Evolutionary conservation across 106 monocot species (phyloP), one percentile per base, ranked within the genome.

Genomic region (Apostasia shenzhenica): DNA sequence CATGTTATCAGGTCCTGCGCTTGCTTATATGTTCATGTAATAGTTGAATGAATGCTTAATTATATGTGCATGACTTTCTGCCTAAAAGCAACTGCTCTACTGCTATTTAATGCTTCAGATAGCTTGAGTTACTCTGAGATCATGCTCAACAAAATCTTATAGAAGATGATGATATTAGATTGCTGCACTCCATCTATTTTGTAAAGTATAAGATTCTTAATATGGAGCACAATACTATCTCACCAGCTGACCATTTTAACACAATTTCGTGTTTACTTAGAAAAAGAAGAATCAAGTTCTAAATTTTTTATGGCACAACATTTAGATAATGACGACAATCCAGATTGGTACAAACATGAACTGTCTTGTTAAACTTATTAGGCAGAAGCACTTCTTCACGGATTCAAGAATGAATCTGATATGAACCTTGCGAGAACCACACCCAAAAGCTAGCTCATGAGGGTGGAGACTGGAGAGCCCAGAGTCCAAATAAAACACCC

Each of bases 111-210:
- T 65, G 57, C 82, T n/a, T 77, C 86, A 38, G 86, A 89, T 60
- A 84, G 74, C 63, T 70, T 97, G 60, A 89, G 83, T 71, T 97
- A 92, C 46, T 78, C 85, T 41, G 95, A 97, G 67, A 97, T 97
- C 39, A 84, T 84, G 45, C 66, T 8, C 83, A 85, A 38, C 73
- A 88, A 41, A 83, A 89, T 64, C 76, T 89, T 74, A 83, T 86
- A 2, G 92, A 89, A 45, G 86, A 91, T 47, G 95, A 92, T 76
- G 72, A 85, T 43, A 74, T 82, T 58, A 71, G 95, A 79, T 77
- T 91, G 72, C 92, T 97, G 45, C 95, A 97, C 50, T 97, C 95
- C 38, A 89, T 97, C 48, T 91, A 89, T 14, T 92, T 89, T 66
- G 86, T 86, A 39, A 92, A 80, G 48, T 91, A 91, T 75, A 92